Evolutionary conservation across 495 filamentous ascomycete species (phyloP), one percentile per base, ranked within the genome.

Genomic region (Lasiosphaeria miniovina): DNA sequence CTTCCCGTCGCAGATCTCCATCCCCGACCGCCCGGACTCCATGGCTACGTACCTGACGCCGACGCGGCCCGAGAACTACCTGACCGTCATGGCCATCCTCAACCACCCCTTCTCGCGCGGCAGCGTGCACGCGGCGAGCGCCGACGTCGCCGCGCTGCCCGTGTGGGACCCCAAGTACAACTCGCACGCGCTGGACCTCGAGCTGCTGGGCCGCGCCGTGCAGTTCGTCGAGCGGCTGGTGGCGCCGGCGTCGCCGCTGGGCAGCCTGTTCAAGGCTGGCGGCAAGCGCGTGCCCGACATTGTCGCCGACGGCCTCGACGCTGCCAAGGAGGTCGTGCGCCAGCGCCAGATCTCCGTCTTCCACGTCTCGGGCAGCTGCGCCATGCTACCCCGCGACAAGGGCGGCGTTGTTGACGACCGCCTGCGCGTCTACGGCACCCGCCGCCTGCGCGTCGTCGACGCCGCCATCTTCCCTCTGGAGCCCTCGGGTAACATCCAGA

Each of bases 41-140:
- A 65, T 78, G 65, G 58, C 70, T 3, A 68, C 76, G 38, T 67
- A 73, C 43, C 64, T 77, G 58, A 61, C 60, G 1, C 68, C 71
- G 1, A 50, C 55, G 0, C 57, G 56, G 7, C 65, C 70, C n/a
- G 74, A 71, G 15, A 79, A 79, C 49, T 76, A 72, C 55, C 48
- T 78, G 35, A 75, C 73, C 10, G 60, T 80, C 52, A 73, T 69
- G 54, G 67, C 70, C 10, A 70, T 77, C 53, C 67, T 76, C 11
- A 71, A 75, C 24, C 76, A 82, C 31, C 82, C 84, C 3, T 80
- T 85, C 36, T 82, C 82, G 3, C 80, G 84, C 9, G 85, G 85
- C 4, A 81, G 66, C 43, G 76, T 86, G 52, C 85, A 87, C 63
- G 83, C 86, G 52, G 61, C 64, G 12, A 75, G 74, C 8, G 41